Evolutionary conservation across 345 rosid genomes (phyloP).

Genomic region (Camelina neglecta): DNA sequence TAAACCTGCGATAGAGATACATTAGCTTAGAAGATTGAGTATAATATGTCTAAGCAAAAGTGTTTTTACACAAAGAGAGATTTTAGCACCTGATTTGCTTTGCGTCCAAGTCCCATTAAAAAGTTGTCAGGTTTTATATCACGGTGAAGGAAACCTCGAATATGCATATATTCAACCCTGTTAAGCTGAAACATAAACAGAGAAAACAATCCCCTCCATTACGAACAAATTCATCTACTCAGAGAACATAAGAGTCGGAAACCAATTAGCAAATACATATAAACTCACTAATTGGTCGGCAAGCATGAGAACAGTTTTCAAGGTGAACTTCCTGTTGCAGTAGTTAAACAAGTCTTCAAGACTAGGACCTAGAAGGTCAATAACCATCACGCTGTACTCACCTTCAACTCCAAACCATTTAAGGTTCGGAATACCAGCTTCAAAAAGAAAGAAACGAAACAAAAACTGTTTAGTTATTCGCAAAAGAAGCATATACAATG

Average conservation of each 20-base stretch:
- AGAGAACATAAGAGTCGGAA: constrained; percentile 10
- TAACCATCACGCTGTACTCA: constrained; percentile 80
- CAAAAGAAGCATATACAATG: constrained; percentile 2
- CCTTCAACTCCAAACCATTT: constrained; percentile 90
- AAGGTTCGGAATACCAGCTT: constrained; percentile 82
- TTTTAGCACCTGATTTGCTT: constrained; percentile 70
- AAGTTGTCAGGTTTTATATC: constrained; percentile 93
- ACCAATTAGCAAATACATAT: constrained; percentile 17
- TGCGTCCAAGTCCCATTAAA: constrained; percentile 87
- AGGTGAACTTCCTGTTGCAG: constrained; percentile 73
- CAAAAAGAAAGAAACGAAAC: constrained; percentile 14
- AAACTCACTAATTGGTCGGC: constrained; percentile 81
- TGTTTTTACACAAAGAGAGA: neutral
- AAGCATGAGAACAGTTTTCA: constrained; percentile 88
- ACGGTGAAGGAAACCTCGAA: constrained; percentile 83
- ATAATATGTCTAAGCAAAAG: neutral
- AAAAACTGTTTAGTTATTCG: neutral
- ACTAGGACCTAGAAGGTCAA: constrained; percentile 90
- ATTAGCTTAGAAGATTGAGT: neutral
- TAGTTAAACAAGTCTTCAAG: constrained; percentile 87
- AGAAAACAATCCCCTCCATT: constrained; percentile 25
- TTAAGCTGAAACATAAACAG: constrained; percentile 57
- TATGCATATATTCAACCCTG: constrained; percentile 84
- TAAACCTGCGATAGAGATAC: constrained; percentile 55
- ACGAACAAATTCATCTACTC: neutral